Evolutionary conservation across 108 stramenopile species (phyloP), one percentile per base, ranked within the genome.

Genomic region (Phaeodactylum tricornutum): DNA sequence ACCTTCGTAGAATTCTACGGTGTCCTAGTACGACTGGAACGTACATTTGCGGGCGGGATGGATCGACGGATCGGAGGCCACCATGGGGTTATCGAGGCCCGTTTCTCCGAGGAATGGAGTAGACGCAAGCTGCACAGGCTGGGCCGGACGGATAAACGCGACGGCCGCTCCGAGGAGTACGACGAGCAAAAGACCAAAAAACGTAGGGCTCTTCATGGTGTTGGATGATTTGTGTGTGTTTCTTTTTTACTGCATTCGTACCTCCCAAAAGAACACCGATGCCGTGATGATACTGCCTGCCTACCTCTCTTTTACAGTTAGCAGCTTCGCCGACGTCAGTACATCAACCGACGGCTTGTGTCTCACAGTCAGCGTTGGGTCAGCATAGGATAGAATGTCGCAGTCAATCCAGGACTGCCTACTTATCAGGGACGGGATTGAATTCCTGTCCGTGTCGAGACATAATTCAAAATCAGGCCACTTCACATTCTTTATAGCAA

Each of bases 31-130:
- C 41, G 22, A 41, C 3, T 11, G 22, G 27, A 53, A 55, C 42
- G n/a, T 30, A 58, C 76, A 77, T 49, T 77, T 77, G 64, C 76
- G 64, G 19, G 71, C 64, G 16, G 76, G 70, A 29, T 58, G 47
- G 41, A 75, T 68, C 56, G 56, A 70, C 26, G 54, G 26, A 48
- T 75, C 74, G 16, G 42, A 45, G 7, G 32, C 55, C 28, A 75
- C 48, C 42, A 35, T 40, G 16, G 69, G 65, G 44, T 75, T 75
- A 41, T 75, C 71, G 9, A 67, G 45, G 5, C 56, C 67, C n/a
- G 33, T 50, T 33, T 56, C 57, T 43, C 23, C 3, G 33, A 28
- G 16, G 37, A 57, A 57, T 11, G 7, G 28, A 31, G 12, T 5
- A 27, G 22, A n/a, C 1, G 17, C 29, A 19, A 64, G 38, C 49